A percentile compares a stretch with the other conserved stretches of the same genome.
phyloP scores from a whole-genome alignment of 192 early-diverging fungal genomes.

The Podila verticillata region DNA sequence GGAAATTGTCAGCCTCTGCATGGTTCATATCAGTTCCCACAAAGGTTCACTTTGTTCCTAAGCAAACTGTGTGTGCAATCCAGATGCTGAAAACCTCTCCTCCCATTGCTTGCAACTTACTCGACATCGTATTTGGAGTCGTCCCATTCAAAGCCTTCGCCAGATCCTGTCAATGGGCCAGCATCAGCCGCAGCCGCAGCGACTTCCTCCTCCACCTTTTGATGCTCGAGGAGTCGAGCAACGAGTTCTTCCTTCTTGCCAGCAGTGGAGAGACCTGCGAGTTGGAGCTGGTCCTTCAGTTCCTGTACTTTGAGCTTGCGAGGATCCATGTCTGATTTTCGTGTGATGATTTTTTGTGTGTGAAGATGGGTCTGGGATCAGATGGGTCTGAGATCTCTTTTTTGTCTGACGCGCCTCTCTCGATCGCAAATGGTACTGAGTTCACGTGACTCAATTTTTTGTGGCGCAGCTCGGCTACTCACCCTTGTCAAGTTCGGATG shows the following conservation, averaged over 20 bases:
- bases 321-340: constrained; percentile 34
- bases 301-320: constrained; percentile 65
- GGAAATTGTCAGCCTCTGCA: neutral
- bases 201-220: constrained; percentile 53
- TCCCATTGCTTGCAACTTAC: too few species aligned
- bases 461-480: too few species aligned
- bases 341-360: neutral
- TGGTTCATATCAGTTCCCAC: neutral
- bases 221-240: constrained; percentile 65
- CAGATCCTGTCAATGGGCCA: constrained; percentile 43
- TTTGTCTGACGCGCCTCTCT: neutral
- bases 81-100: neutral
- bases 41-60: neutral
- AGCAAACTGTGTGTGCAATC: neutral
- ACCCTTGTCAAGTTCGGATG: too few species aligned
- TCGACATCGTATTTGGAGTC: constrained; percentile 32
- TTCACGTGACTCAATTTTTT: too few species aligned
- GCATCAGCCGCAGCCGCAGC: constrained; percentile 16
- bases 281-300: constrained; percentile 65
- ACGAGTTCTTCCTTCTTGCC: constrained; percentile 78
- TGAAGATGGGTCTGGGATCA: neutral
- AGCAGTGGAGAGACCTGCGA: constrained; percentile 60
- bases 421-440: too few species aligned
- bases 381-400: neutral
- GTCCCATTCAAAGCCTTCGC: constrained; percentile 53